Evolutionary conservation across 768 basidiomycete genomes (phyloP), one percentile per base, ranked within the genome.

Genomic region (Dictyophora rubrovolvata): DNA sequence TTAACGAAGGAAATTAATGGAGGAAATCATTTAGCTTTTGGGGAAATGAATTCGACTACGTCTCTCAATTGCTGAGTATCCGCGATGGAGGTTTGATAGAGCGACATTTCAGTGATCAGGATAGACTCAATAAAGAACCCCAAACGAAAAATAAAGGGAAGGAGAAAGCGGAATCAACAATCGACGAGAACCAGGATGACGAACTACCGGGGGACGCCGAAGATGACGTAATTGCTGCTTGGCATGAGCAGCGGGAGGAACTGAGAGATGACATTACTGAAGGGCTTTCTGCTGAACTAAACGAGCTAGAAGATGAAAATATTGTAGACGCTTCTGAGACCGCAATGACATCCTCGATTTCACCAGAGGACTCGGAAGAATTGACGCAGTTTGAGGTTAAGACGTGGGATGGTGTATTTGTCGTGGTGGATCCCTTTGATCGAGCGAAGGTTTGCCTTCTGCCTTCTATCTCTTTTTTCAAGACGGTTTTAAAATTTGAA

Each of bases 401-500:
- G 20, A 60, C 59, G 17, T 46, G 20, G 2, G n/a, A 52, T 17
- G 51, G 33, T 6, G 18, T 56, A 6, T 63, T 69, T 46, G 67
- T 65, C 57, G 70, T 77, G 47, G 66, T 67, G 22, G 77, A 77
- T 63, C 77, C 77, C 0, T 78, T 78, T 64, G 69, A 76, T 51
- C 65, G 60, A 18, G 65, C 60, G 35, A 76, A 73, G 72, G 77
- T 75, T 52, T 42, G 62, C 52, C 14, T 16, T 2, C 49, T 33
- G 22, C 23, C 18, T 7, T 14, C 18, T 14, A 18, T 10, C 5
- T 17, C n/a, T 7, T 52, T 18, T 46, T 28, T 46, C 47, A 48
- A 21, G 42, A 18, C 12, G 6, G 47, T 50, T n/a, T 48, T n/a
- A 6, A 22, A 34, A n/a, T n/a, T n/a, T n/a, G n/a, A n/a, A n/a